Evolutionary conservation across 768 basidiomycete species (phyloP), one percentile per base, ranked within the genome.

Genomic region (Leccinum barrowsii): DNA sequence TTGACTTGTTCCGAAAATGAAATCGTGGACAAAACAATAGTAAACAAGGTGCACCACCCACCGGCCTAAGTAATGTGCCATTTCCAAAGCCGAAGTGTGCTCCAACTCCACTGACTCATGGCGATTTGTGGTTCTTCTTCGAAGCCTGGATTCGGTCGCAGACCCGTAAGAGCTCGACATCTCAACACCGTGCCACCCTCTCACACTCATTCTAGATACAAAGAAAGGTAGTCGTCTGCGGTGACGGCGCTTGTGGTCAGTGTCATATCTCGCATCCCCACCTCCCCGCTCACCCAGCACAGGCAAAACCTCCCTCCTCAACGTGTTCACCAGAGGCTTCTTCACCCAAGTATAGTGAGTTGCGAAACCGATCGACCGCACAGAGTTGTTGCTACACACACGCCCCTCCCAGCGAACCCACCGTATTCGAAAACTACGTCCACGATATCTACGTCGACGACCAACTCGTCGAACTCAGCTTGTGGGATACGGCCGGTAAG

Each of bases 371-470:
- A 46, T 37, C 46, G 15, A 11, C 13, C 56, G 19, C 5, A 19
- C 42, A 26, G 10, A 21, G 8, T 2, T n/a, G 8, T 15, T 17
- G 15, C 11, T 22, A 32, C 32, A 30, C 30, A 30, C 30, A 30
- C 46, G 24, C 24, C 22, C 7, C 5, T 3, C 22, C 4, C 67
- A 93, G 92, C 65, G 90, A 94, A 76, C 92, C 90, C 6, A 94
- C 92, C 24, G 95, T 98, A 4, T 98, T 98, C 65, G 96, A 98
- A 74, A 98, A 98, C 76, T 94, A 96, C 67, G 94, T 96, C 11
- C 91, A 95, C 70, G 91, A 94, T 63, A 78, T 95, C 55, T 80
- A 81, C 63, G 85, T 96, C 26, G 94, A 98, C 63, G 93, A 92
- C 34, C 88, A 92, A 65, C 72, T 83, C 30, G 88, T 98, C 13